phyloP scores from a whole-genome alignment of 805 yeast species.

The Ogataea populi-albae region DNA sequence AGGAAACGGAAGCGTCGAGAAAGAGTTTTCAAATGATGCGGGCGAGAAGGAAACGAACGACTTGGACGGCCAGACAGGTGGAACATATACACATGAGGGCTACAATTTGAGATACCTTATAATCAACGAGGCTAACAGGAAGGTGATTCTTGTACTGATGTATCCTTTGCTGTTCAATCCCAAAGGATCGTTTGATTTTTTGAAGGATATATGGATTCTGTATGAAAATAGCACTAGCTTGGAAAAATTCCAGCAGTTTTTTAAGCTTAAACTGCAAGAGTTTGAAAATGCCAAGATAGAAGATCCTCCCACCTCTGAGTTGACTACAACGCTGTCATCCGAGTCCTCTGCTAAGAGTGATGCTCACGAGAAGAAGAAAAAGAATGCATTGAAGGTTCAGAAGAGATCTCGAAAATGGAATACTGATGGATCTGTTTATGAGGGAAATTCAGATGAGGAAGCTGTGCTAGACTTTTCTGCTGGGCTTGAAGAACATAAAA shows the following conservation, averaged over 20 bases:
- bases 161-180: constrained; percentile 37
- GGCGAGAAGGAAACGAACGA: constrained; percentile 22
- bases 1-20: constrained; percentile 18
- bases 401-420: constrained; percentile 64
- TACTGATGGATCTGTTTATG: constrained; percentile 55
- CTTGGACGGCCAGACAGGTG: constrained; percentile 20
- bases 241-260: constrained; percentile 38
- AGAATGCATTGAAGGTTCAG: constrained; percentile 9
- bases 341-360: not conserved
- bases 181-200: constrained; percentile 29
- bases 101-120: constrained; percentile 44
- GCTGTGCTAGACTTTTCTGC: constrained; percentile 56
- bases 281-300: constrained; percentile 21
- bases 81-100: constrained; percentile 35
- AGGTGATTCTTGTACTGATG: constrained; percentile 41
- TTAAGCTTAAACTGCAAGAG: constrained; percentile 35
- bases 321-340: not conserved
- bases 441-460: constrained; percentile 37
- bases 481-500: constrained; percentile 16
- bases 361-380: constrained; percentile 14
- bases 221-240: constrained; percentile 26
- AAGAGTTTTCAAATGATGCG: constrained; percentile 21
- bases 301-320: constrained; percentile 1
- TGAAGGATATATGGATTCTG: constrained; percentile 22
- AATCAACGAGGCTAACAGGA: constrained; percentile 35